Conservation (phyloP, 208 protist species). For the Leishmania martiniquensis region DNA sequence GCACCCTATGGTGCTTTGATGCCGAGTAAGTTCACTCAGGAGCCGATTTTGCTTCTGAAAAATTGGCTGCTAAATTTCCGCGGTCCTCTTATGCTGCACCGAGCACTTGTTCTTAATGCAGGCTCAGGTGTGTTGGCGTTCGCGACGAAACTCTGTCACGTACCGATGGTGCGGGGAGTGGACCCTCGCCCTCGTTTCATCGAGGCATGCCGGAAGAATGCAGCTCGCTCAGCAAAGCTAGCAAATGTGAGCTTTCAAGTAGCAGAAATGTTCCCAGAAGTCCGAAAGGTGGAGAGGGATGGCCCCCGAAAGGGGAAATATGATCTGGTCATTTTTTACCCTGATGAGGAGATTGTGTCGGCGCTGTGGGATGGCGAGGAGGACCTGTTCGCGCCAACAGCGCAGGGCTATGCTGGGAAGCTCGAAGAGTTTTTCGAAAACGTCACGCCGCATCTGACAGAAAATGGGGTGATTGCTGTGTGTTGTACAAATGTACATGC, state of each 20-base stretch:
- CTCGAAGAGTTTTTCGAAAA: constrained; percentile 89
- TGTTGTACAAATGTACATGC: constrained; percentile 86
- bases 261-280: constrained; percentile 62
- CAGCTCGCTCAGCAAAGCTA: constrained; percentile 38
- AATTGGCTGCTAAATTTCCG: constrained; percentile 78
- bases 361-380: constrained; percentile 37
- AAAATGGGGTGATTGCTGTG: constrained; percentile 77
- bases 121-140: constrained; percentile 68
- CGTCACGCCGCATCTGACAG: constrained; percentile 52
- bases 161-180: constrained; percentile 83
- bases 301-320: constrained; percentile 40
- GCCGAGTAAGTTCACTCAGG: constrained; percentile 58
- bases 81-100: constrained; percentile 61
- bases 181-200: constrained; percentile 76
- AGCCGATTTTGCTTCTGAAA: constrained; percentile 76
- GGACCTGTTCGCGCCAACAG: constrained; percentile 57
- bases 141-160: constrained; percentile 40
- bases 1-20: constrained; percentile 65
- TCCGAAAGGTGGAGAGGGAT: neutral
- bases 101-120: constrained; percentile 65
- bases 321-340: constrained; percentile 78
- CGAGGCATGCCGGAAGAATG: constrained; percentile 53
- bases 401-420: constrained; percentile 57
- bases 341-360: constrained; percentile 68
- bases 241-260: constrained; percentile 79